Percentiles rank a stretch among this genome's conserved stretches.
Evolutionary conservation across 805 yeast species (phyloP).

Genomic region (Kregervanrija delftensis): DNA sequence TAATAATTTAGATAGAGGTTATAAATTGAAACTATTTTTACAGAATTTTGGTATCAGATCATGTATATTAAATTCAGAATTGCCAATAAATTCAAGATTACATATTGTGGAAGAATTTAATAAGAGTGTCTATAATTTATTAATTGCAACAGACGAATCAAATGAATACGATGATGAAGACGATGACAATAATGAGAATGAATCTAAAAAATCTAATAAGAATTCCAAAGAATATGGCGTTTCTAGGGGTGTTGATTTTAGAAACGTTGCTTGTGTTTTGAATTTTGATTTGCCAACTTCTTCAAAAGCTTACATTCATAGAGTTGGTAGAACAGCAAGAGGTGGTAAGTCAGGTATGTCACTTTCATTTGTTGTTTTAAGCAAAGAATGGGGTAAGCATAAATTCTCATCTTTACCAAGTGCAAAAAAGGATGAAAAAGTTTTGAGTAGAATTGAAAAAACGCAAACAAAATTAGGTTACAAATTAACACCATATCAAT

Average conservation of each 20-base stretch:
- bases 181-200: conserved; percentile 18
- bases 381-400: conserved; percentile 82
- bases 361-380: conserved; percentile 81
- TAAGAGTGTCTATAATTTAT: conserved; percentile 74
- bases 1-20: conserved; percentile 91
- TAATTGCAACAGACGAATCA: conserved; percentile 94
- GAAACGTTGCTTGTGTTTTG: conserved; percentile 91
- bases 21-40: conserved; percentile 79
- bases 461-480: conserved; percentile 71
- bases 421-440: conserved; percentile 81
- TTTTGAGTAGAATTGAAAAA: conserved; percentile 65
- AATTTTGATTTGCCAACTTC: conserved; percentile 92
- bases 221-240: conserved; percentile 76
- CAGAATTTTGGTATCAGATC: conserved; percentile 92
- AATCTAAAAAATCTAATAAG: conserved; percentile 20
- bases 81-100: conserved; percentile 86
- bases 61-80: conserved; percentile 84
- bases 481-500: conserved; percentile 79
- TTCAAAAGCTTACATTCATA: conserved; percentile 82
- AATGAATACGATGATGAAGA: conserved; percentile 45
- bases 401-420: conserved; percentile 65
- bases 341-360: conserved; percentile 96
- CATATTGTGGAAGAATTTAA: conserved; percentile 95
- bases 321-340: conserved; percentile 96
- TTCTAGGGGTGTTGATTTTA: conserved; percentile 94